Base-by-base conservation (phyloP, 2,329 filamentous ascomycete species). In the Eutypa lata region DNA sequence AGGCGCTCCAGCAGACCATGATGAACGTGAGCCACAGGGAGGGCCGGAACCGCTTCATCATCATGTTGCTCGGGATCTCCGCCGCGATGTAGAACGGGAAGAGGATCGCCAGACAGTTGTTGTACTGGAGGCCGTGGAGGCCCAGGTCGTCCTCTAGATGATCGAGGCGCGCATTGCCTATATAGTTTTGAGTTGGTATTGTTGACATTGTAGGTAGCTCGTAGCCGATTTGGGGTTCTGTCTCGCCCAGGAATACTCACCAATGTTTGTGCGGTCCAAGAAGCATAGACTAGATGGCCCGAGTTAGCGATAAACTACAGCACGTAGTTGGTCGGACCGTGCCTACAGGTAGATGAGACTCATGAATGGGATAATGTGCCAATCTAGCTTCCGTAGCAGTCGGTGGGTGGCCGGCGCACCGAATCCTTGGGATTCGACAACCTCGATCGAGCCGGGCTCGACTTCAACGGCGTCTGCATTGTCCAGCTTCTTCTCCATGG, bases 31-130 rank as follows among this genome's bases (percentile, higher is more conserved):
- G 74, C 62, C 88, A 89, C 10, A 87, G 1, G 74, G 62, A 13
- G 0, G 83, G 83, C 0, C 81, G 83, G 7, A 82, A 68, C 49
- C 78, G 81, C 61, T 86, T 87, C 48, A 88, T 70, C 10, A 87
- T 73, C 0, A 88, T 70, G 59, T 88, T 88, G 57, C 80, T 83
- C 2, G 85, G 85, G 8, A 88, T 68, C 61, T 88, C 84, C 64
- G 81, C 83, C 51, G 74, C 74, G 56, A 86, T 82, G 60, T 87
- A 87, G 1, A 82, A 81, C 3, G 82, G 80, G 66, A 87, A 88
- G 61, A 85, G 87, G 56, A 88, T 74, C 18, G 54, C 50, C 14
- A 80, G 72, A 16, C 76, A 71, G n/a, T 79, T 72, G 64, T 87
- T 88, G 68, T 87, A 89, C 62, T 86, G 76, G n/a, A 74, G 73